Conservation (phyloP, 192 early-diverging fungal species). For the Phlyctochytrium planicorne region DNA sequence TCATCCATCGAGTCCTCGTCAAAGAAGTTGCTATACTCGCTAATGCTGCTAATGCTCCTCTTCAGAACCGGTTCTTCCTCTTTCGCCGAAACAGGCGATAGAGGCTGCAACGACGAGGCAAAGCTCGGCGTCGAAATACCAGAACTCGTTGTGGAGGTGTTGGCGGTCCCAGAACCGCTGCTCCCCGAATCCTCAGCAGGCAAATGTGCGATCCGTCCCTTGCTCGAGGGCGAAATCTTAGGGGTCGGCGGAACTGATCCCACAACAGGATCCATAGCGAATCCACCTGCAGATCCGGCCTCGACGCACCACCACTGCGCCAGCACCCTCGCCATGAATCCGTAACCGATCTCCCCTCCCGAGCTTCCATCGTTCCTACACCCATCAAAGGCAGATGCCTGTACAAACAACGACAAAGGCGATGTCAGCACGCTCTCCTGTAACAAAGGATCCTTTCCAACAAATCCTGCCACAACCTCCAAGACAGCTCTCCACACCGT, state of each 20-base stretch:
- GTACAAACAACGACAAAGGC: background rate
- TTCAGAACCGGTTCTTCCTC: too few species aligned
- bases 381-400: background rate
- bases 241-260: background rate
- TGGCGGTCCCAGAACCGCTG: too few species aligned
- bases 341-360: background rate
- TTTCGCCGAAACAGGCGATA: background rate
- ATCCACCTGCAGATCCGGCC: background rate
- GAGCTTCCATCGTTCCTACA: background rate
- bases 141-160: too few species aligned
- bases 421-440: background rate
- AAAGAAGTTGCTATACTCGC: too few species aligned
- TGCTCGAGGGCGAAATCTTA: background rate
- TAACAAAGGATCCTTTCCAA: background rate
- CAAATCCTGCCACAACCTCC: background rate
- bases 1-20: too few species aligned
- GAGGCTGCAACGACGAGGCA: too few species aligned
- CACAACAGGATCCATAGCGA: too few species aligned
- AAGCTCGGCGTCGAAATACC: too few species aligned
- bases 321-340: background rate
- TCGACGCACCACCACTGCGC: background rate
- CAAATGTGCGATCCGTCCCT: too few species aligned
- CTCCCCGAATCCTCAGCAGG: too few species aligned
- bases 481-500: background rate
- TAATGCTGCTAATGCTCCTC: too few species aligned